Evolutionary conservation across 371 early-diverging fungal genomes (phyloP), one percentile per base, ranked within the genome.

Genomic region (Basidiobolus meristosporus): DNA sequence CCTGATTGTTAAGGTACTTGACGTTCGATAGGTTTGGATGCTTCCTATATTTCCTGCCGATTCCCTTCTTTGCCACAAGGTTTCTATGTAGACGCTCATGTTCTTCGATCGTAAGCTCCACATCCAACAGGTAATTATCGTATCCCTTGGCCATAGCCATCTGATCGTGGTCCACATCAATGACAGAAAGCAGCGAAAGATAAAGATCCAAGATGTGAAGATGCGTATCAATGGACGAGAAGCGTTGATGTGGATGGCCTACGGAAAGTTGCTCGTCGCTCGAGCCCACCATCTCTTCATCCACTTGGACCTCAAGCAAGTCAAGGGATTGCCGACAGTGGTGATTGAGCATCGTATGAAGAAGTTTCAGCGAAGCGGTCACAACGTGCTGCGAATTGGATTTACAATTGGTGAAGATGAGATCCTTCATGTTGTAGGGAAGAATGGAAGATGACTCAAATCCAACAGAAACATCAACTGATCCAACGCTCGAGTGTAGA

Each of bases 341-440:
- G 9, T 69, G 60, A 5, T 64, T 57, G 33, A 95, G 68, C 9
- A 90, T 45, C 0, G 77, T 72, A 16, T 75, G 71, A 28, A 91
- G 60, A 10, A 95, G 55, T 44, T 77, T 81, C 19, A 90, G 59
- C 0, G 89, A 79, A 2, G 82, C 78, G 39, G 82, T 77, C 6
- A 89, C 84, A 0, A 82, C 73, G 2, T 77, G 64, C 31, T 68
- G 70, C 0, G 79, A 79, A 7, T 63, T 68, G 2, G 77, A 77
- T 46, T 77, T 66, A 23, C 83, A 63, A 16, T 79, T 70, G 9
- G 73, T 70, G 42, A 82, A 72, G 14, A 85, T 70, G 36, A 45
- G 29, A n/a, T 23, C 6, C 12, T 30, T 10, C 35, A 30, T 17
- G 31, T 11, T 26, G 9, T 26, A 26, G 9, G 26, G 26, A 9